phyloP scores from a whole-genome alignment of 345 rosid genomes.

The Populus simonii region DNA sequence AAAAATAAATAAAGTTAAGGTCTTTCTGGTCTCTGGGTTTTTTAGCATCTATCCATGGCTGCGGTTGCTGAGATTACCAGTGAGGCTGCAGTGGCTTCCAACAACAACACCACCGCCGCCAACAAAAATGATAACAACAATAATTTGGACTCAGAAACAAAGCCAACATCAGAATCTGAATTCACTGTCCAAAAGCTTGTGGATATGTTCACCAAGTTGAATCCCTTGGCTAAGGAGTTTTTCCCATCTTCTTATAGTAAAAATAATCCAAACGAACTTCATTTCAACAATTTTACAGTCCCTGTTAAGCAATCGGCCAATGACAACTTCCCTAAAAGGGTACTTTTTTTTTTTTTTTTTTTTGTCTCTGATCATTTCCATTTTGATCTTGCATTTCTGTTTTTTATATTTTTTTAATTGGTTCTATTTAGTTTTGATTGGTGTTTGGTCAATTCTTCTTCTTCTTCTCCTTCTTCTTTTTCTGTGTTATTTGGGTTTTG shows the following conservation, averaged over 20 bases:
- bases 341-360: conserved; percentile 4
- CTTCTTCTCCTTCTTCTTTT: too few species aligned
- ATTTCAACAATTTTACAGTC: conserved; percentile 29
- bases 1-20: neutral
- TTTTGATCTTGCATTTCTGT: conserved; percentile 9
- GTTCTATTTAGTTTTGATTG: neutral
- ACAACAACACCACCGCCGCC: neutral
- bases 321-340: conserved; percentile 41
- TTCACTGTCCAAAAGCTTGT: conserved; percentile 66
- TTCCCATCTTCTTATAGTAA: conserved; percentile 53
- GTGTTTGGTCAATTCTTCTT: neutral
- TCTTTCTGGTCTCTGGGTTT: neutral
- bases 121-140: conserved; percentile 9
- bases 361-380: conserved; percentile 1
- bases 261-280: conserved; percentile 7
- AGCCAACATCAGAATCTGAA: conserved; percentile 46
- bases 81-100: conserved; percentile 37
- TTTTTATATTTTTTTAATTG: neutral
- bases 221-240: conserved; percentile 83
- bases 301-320: conserved; percentile 23
- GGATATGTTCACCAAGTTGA: conserved; percentile 77
- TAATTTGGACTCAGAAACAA: conserved; percentile 37
- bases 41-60: conserved; percentile 49
- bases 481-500: neutral
- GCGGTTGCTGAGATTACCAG: conserved; percentile 57